Evolutionary conservation across 2,329 filamentous ascomycete genomes (phyloP).

Genomic region (Penicillium sp.): DNA sequence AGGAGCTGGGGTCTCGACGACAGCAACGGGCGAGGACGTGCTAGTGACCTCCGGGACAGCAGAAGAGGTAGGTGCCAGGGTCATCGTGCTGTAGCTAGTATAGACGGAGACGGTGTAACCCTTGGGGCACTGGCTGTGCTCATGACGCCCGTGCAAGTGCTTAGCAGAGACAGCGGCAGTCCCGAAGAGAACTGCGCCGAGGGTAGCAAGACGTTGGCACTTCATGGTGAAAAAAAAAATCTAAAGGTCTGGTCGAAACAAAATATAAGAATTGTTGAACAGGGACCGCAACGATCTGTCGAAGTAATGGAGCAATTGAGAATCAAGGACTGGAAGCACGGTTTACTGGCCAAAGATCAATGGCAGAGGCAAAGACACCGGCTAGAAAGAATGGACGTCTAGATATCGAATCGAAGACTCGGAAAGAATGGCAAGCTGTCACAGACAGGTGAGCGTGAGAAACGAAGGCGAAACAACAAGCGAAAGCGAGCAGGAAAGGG

Average conservation of each 20-base stretch:
- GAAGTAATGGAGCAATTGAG: constrained; percentile 6
- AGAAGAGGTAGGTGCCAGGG: constrained; percentile 19
- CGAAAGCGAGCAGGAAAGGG: constrained; percentile 6
- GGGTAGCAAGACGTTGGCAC: constrained; percentile 27
- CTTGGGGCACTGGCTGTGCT: constrained; percentile 27
- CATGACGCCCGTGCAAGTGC: constrained; percentile 19
- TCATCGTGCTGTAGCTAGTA: constrained; percentile 29
- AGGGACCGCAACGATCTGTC: background rate
- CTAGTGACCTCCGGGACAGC: constrained; percentile 17
- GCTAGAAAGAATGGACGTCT: constrained; percentile 33
- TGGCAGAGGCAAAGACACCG: constrained; percentile 22
- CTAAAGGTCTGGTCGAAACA: background rate
- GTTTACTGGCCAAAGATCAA: constrained; percentile 3
- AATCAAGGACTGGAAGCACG: constrained; percentile 5
- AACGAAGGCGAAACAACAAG: constrained; percentile 9
- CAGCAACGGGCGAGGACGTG: constrained; percentile 6
- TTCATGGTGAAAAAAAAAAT: constrained; percentile 24
- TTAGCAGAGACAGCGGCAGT: constrained; percentile 29
- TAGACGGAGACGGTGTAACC: constrained; percentile 31
- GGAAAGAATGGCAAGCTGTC: constrained; percentile 21
- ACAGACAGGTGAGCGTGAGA: constrained; percentile 22
- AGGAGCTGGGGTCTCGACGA: constrained; percentile 5
- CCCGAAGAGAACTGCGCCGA: constrained; percentile 29
- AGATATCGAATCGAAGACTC: constrained; percentile 30
- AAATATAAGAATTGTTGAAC: constrained; percentile 7